Base-by-base conservation (phyloP, 345 rosid species). In the Toxicodendron radicans region DNA sequence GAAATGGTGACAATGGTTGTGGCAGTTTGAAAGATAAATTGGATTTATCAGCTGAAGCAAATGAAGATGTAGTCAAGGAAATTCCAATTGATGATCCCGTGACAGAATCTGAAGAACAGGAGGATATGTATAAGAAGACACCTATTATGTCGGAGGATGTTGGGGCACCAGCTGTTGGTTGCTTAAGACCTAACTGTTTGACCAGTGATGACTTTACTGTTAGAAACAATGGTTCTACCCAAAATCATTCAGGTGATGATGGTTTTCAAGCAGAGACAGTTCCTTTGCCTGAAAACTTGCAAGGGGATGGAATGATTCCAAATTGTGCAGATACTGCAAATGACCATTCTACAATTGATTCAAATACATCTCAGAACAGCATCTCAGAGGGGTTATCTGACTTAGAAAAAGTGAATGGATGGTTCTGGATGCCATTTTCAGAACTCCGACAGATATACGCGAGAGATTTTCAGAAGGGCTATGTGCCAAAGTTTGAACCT, bases 341-440 rank as follows among this genome's bases (percentile, higher is more conserved):
- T 10, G 64, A 58, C 57, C 85, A 77, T 75, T 73, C 76, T 65
- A 27, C 58, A 21, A 59, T 60, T 46, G 75, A 62, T 35, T 70
- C 77, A 72, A 77, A 66, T 74, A 73, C 72, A 76, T 76, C 79
- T n/a, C 68, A 54, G 70, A 78, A 43, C 54, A 76, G 72, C 74
- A 63, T 76, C 66, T 79, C 85, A 57, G 81, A 73, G 41, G 60
- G 65, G 10, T 78, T 73, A 54, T 77, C 83, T n/a, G 74, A 73
- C 80, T 83, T 86, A 75, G 84, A 88, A 69, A 79, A 79, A 54
- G 54, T 79, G 52, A 70, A 72, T 64, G 95, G 87, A 75, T 93
- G 99, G 97, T 90, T 86, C 82, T 96, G 97, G 98, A 87, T 59
- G 82, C 89, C 97, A 23, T 92, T 89, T 66, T 73, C 88, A 73